Conservation (phyloP, 2,329 filamentous ascomycete species). For the Cyphellophora attinorum region DNA sequence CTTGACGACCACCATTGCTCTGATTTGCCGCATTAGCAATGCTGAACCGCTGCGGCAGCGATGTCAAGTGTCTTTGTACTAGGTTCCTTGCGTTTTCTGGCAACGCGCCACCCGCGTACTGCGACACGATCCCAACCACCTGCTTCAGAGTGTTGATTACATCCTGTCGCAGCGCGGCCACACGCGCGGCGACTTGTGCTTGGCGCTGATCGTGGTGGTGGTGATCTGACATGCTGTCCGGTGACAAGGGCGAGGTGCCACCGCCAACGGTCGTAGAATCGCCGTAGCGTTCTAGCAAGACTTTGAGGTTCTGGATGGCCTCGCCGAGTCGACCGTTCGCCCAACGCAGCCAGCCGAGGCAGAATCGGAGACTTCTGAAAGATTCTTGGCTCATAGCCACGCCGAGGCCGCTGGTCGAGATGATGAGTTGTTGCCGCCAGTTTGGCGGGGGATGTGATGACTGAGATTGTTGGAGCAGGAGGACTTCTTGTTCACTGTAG, state of each 20-base stretch:
- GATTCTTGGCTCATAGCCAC: slow-evolving; percentile 88
- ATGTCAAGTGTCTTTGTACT: slow-evolving; percentile 74
- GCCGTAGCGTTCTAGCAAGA: slow-evolving; percentile 74
- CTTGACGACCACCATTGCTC: too few species aligned
- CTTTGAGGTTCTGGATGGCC: slow-evolving; percentile 63
- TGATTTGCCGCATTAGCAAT: slow-evolving; percentile 49
- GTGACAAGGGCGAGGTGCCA: slow-evolving; percentile 21
- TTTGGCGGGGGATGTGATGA: slow-evolving; percentile 25
- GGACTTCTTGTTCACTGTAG: slow-evolving; percentile 15
- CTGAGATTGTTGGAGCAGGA: slow-evolving; percentile 7
- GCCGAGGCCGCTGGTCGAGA: slow-evolving; percentile 82
- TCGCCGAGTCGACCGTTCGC: slow-evolving; percentile 73
- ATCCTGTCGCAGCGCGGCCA: slow-evolving; percentile 59
- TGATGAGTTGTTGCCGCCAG: slow-evolving; percentile 78
- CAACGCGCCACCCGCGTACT: slow-evolving; percentile 81
- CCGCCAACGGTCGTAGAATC: slow-evolving; percentile 26
- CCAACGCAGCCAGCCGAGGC: slow-evolving; percentile 67
- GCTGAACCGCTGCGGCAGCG: slow-evolving; percentile 73
- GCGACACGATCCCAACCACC: slow-evolving; percentile 75
- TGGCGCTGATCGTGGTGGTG: slow-evolving; percentile 31
- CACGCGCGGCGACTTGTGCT: slow-evolving; percentile 47
- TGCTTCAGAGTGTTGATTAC: slow-evolving; percentile 71
- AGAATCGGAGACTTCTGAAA: slow-evolving; percentile 73
- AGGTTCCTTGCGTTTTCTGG: slow-evolving; percentile 79
- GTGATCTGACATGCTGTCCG: slow-evolving; percentile 16